Evolutionary conservation across 768 basidiomycete species (phyloP), one percentile per base, ranked within the genome.

Genomic region (Podaxis sp.): DNA sequence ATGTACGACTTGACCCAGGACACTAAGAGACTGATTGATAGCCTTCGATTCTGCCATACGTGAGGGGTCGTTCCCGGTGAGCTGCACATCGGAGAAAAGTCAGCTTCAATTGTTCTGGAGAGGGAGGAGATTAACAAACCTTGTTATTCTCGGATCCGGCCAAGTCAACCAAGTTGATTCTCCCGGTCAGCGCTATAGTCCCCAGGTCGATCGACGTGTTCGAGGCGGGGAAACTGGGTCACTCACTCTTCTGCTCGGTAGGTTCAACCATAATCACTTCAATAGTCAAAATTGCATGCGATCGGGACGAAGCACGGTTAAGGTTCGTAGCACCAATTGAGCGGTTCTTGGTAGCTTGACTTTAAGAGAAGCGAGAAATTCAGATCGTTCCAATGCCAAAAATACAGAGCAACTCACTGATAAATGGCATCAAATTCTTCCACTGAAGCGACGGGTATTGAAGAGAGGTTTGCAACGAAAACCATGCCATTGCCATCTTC

Each of bases 91-190:
- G 22, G 66, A 15, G 54, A 38, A 10, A 58, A 44, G 20, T 58
- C 40, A 36, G 56, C 26, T 38, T 56, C 44, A 11, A 50, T 22
- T 57, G 36, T 38, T 15, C 13, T 12, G 11, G 22, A 22, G 13
- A 28, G 41, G 4, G n/a, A 22, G 3, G 38, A 30, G 13, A 10
- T 37, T 26, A 24, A 48, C 13, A 15, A 40, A 87, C 87, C 75
- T 92, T 95, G 73, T 95, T 95, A 69, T 95, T 95, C 76, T 96
- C 94, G 0, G 91, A 93, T 28, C 94, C 94, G 17, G 94, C 94
- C 28, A 96, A 82, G 75, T 96, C 94, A 11, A 95, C 91, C 8
- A 95, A 83, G 66, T 92, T 92, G 60, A 95, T 88, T 72, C 90
- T 92, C 10, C 92, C 93, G 2, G 80, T 82, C 54, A 88, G 71